Base-by-base conservation (phyloP, 331 rosid species). In the Stylosanthes scabra region DNA sequence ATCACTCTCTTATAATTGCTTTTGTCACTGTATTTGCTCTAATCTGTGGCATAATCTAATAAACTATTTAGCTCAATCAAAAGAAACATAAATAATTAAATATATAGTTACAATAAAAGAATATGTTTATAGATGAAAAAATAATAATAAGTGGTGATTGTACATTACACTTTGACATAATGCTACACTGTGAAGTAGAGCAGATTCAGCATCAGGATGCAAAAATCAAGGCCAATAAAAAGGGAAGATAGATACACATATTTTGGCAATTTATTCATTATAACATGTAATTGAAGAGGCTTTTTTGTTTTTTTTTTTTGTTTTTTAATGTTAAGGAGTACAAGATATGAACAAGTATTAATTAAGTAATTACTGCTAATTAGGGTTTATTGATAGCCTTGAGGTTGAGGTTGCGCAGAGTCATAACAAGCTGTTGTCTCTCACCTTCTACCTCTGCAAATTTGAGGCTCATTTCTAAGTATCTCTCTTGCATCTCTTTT, bases 371-470 rank as follows among this genome's bases (percentile, higher is more conserved):
- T 75, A 84, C 76, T 70, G 6, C 39, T 34, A 34, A 34, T 34
- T 34, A 34, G 39, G 39, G 39, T 34, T 34, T 34, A 6, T 34
- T 34, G 6, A 34, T 34, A 34, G 39, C 79, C 76, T 86, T 95
- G 39, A 74, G 88, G 75, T 70, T 90, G 10, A 95, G 91, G 85
- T 81, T 87, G 46, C 99, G 79, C 72, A 95, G 83, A 0, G 91
- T 88, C 99, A 95, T 95, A 47, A 92, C 98, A 40, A 95, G 99
- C 80, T 86, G 76, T 79, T 95, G 99, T 74, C 99, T 90, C 87
- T 95, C 99, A 69, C 99, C 96, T 86, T 95, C 99, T 47, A 95
- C 99, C 80, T 92, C 98, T 2, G 99, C 98, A 14, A 95, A 95
- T 80, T 83, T 92, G 78, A 95, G 98, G 86, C 99, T 95, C 82